These are phyloP conservation scores for apple (Malus domestica) DNA, from an alignment of 306 rosid genomes.

Conservation along the genomic window DNA sequence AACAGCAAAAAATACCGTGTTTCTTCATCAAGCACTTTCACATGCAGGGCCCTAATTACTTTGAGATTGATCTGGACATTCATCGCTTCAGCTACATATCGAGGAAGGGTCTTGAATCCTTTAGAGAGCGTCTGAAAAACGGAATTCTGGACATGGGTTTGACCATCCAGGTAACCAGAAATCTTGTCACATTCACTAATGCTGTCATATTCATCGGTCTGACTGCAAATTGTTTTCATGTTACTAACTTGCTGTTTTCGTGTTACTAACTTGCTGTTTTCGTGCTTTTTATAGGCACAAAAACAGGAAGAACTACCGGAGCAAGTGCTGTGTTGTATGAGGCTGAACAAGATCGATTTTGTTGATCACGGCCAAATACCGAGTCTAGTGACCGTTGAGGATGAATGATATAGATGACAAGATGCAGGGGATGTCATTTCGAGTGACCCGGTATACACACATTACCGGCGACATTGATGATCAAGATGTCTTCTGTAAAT, in stretches of 20 bases:
- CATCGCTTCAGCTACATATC: slow-evolving; percentile 95
- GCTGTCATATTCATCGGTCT: background rate
- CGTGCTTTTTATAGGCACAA: slow-evolving; percentile 51
- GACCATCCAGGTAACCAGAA: slow-evolving; percentile 66
- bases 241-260: background rate
- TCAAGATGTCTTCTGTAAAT: background rate
- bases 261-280: background rate
- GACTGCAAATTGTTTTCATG: background rate
- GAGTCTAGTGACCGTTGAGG: slow-evolving; percentile 48
- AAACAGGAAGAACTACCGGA: slow-evolving; percentile 91
- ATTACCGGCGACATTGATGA: background rate
- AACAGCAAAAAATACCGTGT: background rate
- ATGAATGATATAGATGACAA: slow-evolving; percentile 21
- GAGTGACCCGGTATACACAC: background rate
- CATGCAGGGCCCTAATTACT: slow-evolving; percentile 75
- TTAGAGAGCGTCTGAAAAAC: slow-evolving; percentile 66
- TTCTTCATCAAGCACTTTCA: slow-evolving; percentile 1
- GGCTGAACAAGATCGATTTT: slow-evolving; percentile 84
- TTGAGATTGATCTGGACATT: slow-evolving; percentile 95
- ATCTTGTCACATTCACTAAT: background rate
- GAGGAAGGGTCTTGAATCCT: slow-evolving; percentile 85
- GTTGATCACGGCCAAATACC: slow-evolving; percentile 65
- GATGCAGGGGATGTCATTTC: background rate
- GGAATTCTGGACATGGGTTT: slow-evolving; percentile 77
- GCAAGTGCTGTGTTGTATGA: slow-evolving; percentile 77